phyloP scores from a whole-genome alignment of 306 rosid species.

The Pterocarpus macrocarpus region DNA sequence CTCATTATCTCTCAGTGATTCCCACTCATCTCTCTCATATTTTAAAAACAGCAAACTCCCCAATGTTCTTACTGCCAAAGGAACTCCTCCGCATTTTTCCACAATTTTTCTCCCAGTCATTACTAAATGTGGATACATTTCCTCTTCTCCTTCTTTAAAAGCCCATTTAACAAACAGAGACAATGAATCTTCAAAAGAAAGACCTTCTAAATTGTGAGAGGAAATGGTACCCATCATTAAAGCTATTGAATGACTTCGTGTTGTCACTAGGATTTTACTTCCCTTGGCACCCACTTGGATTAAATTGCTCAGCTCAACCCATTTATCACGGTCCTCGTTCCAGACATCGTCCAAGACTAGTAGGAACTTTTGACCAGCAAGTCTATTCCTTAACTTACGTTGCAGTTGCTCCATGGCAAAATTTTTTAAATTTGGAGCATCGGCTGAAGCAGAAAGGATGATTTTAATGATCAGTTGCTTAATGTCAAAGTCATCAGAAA shows the following conservation, averaged over 20 bases:
- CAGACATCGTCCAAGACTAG: slow-evolving; percentile 31
- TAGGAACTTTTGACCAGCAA: slow-evolving; percentile 24
- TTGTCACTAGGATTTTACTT: slow-evolving; percentile 32
- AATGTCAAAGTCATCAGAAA: slow-evolving; percentile 39
- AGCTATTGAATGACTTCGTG: slow-evolving; percentile 37
- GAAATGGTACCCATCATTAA: not conserved
- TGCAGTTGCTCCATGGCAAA: slow-evolving; percentile 21
- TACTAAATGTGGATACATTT: not conserved
- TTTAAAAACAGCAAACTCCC: slow-evolving; percentile 17
- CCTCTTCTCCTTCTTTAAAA: slow-evolving; percentile 25
- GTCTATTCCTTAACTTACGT: not conserved
- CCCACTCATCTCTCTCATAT: not conserved
- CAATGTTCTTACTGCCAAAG: slow-evolving; percentile 14
- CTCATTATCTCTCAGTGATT: not conserved
- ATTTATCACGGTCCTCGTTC: slow-evolving; percentile 34
- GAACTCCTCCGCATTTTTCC: slow-evolving; percentile 25
- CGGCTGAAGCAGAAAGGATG: not conserved
- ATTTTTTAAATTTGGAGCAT: not conserved
- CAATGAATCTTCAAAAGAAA: not conserved
- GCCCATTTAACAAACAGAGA: slow-evolving; percentile 32
- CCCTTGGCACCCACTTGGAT: not conserved
- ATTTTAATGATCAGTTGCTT: slow-evolving; percentile 31
- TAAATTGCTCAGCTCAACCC: slow-evolving; percentile 28
- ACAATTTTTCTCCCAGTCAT: slow-evolving; percentile 25
- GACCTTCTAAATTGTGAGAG: not conserved